These are phyloP conservation scores for Talaromyces trachyspermus DNA, from an alignment of 495 filamentous ascomycete genomes.

Conservation along the genomic window DNA sequence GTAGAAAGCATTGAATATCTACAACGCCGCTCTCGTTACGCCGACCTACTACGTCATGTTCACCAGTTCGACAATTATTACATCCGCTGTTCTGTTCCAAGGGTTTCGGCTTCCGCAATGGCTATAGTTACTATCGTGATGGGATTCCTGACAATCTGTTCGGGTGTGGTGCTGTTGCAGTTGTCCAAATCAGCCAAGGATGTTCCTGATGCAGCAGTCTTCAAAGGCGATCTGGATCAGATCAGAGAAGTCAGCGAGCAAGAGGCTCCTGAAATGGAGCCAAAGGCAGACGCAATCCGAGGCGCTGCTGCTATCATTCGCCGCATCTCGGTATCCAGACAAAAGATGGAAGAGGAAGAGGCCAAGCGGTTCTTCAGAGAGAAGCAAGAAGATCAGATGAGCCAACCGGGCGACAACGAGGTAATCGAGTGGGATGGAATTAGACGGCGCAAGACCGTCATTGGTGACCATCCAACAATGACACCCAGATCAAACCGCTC, in stretches of 20 bases:
- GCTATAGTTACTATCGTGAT: constrained; percentile 84
- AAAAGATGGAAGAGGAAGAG: constrained; percentile 76
- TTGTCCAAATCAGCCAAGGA: constrained; percentile 98
- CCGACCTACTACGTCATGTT: constrained; percentile 99
- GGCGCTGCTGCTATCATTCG: constrained; percentile 86
- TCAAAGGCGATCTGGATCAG: constrained; percentile 89
- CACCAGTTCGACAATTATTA: constrained; percentile 89
- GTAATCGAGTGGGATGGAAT: constrained; percentile 91
- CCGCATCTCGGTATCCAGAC: constrained; percentile 66
- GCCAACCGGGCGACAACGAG: constrained; percentile 68
- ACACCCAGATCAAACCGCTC: constrained; percentile 25
- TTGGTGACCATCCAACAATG: constrained; percentile 41
- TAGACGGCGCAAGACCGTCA: constrained; percentile 68
- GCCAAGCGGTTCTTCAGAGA: constrained; percentile 73
- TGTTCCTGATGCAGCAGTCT: constrained; percentile 87
- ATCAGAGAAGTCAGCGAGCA: constrained; percentile 91
- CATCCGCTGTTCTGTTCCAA: constrained; percentile 84
- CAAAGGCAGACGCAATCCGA: constrained; percentile 92
- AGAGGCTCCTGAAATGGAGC: constrained; percentile 89
- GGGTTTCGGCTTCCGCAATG: constrained; percentile 82
- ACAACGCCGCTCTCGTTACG: constrained; percentile 94
- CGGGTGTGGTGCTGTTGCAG: constrained; percentile 92
- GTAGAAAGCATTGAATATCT: constrained; percentile 97
- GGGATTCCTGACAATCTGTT: constrained; percentile 91
- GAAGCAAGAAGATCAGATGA: constrained; percentile 59